These are phyloP conservation scores for Entomortierella beljakovae DNA, from an alignment of 192 early-diverging fungal species.

Conservation along the genomic window DNA sequence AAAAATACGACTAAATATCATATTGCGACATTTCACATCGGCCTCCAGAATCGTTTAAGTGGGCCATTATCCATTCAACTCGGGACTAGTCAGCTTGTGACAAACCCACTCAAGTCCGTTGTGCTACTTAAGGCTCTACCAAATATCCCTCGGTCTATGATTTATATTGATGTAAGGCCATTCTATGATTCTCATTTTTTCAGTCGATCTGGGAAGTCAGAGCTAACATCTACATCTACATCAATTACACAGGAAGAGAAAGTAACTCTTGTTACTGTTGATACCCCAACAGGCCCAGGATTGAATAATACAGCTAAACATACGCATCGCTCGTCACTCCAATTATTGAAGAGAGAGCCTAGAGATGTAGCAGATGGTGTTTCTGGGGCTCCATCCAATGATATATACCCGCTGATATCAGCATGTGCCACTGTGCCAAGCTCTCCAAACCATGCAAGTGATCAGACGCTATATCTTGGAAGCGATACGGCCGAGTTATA, in stretches of 20 bases:
- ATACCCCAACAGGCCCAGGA: background rate
- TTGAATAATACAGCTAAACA: conserved; percentile 1
- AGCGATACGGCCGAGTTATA: conserved; percentile 43
- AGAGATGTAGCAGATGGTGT: background rate
- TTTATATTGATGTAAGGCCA: conserved; percentile 45
- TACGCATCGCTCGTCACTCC: conserved; percentile 15
- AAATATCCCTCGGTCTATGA: conserved; percentile 29
- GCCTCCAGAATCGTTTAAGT: background rate
- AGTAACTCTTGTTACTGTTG: conserved; percentile 30
- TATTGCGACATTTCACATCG: conserved; percentile 45
- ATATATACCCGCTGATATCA: conserved; percentile 26
- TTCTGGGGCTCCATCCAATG: background rate
- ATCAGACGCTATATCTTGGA: conserved; percentile 45
- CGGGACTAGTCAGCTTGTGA: conserved; percentile 30
- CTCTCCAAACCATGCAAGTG: conserved; percentile 2
- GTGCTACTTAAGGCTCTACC: conserved; percentile 37
- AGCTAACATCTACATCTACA: background rate
- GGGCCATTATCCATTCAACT: conserved; percentile 19
- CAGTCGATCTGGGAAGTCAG: background rate
- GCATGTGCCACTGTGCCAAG: conserved; percentile 35
- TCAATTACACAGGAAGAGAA: conserved; percentile 34
- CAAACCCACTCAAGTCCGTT: conserved; percentile 9
- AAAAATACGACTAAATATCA: conserved; percentile 16
- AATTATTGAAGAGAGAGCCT: conserved; percentile 17
- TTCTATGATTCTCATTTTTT: background rate